Base-by-base conservation (phyloP, 1,284 basidiomycete species). In the Puccinia brachypodii region DNA sequence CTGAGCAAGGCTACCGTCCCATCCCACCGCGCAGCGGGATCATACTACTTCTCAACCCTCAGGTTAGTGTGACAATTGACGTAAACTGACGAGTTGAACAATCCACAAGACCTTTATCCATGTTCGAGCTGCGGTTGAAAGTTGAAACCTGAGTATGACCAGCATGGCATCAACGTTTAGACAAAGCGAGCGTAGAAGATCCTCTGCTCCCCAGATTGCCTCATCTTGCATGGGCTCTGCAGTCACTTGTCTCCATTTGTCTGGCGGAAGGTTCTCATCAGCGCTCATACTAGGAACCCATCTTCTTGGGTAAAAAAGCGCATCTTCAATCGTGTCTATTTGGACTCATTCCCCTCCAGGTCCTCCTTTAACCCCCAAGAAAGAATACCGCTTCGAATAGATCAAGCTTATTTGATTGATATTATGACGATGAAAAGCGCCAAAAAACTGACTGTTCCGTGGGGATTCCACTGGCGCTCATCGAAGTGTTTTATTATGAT, bases 401-500 rank as follows among this genome's bases (percentile, higher is more conserved):
- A 40, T 38, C 56, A 28, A 25, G 60, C 66, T 47, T 28, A 4
- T 69, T 69, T 16, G 8, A 47, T 2, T 33, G 38, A 13, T n/a
- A 40, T n/a, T 6, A 42, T 42, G 9, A 47, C 36, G 8, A 44
- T 50, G 44, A 33, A 38, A 64, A 64, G 11, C 31, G 36, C 31
- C 9, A 58, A 74, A 58, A 56, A 74, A 50, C 53, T 22, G 11
- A 62, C 22, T 9, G 14, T 62, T 4, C 72, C 72, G 7, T 74
- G 72, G 72, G 72, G 72, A 16, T 58, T 74, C n/a, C 53, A 38
- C 31, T 74, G 72, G 44, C 47, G 72, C 36, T 74, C 72, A 33
- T 74, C 72, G 13, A 74, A 56, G 33, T 56, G 36, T 25, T 74
- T 74, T 36, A 74, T 74, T 38, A 19, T 74, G 50, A 58, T 38